Evolutionary conservation across 2,329 filamentous ascomycete species (phyloP), one percentile per base, ranked within the genome.

Genomic region (Dendrostoma leiphaemia): DNA sequence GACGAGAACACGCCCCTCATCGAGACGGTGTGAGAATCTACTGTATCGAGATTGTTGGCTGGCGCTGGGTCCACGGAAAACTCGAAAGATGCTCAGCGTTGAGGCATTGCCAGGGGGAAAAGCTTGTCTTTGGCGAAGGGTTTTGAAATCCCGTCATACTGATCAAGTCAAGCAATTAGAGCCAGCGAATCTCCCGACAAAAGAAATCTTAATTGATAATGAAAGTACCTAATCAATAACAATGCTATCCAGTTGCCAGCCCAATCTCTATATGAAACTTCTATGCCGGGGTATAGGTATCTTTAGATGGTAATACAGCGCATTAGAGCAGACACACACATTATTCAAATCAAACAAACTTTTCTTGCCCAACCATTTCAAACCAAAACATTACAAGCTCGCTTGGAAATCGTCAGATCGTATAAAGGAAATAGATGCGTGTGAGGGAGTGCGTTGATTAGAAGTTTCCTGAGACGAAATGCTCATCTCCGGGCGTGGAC

Each of bases 231-330:
- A 29, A 44, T 31, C 31, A 38, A 53, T 5, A 23, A 26, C 13
- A 41, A 23, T 4, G n/a, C 37, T 40, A 24, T 23, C 28, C 49
- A n/a, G n/a, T n/a, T n/a, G n/a, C n/a, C n/a, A 48, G 40, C 12
- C 46, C 34, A 50, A 54, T 29, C 44, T 47, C 54, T 57, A 53
- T 47, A 15, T 29, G 10, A 26, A 23, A 35, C 38, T 37, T 57
- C 51, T 57, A 57, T 54, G 38, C 23, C 41, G 23, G 54, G 54
- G 54, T 57, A 57, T 57, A n/a, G 28, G 51, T 35, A 51, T 54
- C 51, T 53, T 38, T 17, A 7, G 24, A 43, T 31, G n/a, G 31
- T 26, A n/a, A 19, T 12, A 34, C 50, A 40, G 32, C 12, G 10
- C 32, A 46, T 52, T 45, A 47, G 23, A 28, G n/a, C 17, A 40